Conservation (phyloP, 495 filamentous ascomycete species). For the Neurospora africana region DNA sequence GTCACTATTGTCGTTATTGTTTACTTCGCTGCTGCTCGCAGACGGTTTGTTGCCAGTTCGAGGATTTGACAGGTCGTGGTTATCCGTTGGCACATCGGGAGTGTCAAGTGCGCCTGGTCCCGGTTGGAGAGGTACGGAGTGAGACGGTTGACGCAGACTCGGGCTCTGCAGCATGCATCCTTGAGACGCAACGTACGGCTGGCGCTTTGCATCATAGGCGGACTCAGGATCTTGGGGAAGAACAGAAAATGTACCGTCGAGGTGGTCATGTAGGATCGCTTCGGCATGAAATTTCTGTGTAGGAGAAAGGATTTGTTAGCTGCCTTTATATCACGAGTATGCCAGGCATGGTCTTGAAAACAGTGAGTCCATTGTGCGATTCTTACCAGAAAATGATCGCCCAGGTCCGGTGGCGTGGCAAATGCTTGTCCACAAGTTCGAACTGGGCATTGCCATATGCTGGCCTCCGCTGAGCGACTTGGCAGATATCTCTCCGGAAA, state of each 20-base stretch:
- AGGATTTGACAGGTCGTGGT: background rate
- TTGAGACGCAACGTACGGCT: background rate
- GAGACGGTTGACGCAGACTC: background rate
- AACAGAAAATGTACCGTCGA: background rate
- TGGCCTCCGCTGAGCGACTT: background rate
- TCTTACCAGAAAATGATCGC: background rate
- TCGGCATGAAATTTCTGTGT: background rate
- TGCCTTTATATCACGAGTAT: background rate
- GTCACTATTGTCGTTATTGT: background rate
- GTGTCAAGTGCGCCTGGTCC: background rate
- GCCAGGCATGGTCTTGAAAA: background rate
- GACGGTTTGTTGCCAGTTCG: background rate
- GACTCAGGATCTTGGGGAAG: background rate
- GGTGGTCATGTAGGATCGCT: background rate
- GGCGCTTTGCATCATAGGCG: background rate
- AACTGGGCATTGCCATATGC: background rate
- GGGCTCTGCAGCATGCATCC: background rate
- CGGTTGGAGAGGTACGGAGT: background rate
- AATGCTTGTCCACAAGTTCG: background rate
- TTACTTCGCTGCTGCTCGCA: background rate
- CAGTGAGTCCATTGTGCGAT: background rate
- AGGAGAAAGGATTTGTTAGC: background rate
- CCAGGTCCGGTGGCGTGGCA: background rate
- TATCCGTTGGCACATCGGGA: background rate
- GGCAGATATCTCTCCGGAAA: background rate